These are phyloP conservation scores for Parastagonospora avenae DNA, from an alignment of 2,329 filamentous ascomycete genomes.

Conservation along the genomic window DNA sequence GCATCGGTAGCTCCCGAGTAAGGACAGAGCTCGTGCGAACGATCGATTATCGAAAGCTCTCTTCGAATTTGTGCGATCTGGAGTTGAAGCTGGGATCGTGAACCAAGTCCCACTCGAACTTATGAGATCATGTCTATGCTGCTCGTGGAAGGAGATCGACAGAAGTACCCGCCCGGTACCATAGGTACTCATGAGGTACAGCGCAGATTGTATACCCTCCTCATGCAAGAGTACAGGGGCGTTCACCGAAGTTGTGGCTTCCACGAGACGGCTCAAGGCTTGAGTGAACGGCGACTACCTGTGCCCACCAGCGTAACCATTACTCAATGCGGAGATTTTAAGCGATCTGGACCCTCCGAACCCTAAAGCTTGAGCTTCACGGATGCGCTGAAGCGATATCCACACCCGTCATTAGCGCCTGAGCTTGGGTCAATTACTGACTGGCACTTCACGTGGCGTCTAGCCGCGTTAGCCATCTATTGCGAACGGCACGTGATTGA, in stretches of 20 bases:
- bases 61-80: not conserved
- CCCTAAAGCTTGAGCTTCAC: constrained; percentile 12
- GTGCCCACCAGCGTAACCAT: constrained; percentile 5
- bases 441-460: constrained; percentile 14
- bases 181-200: not conserved
- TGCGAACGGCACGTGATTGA: constrained; percentile 31
- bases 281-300: constrained; percentile 20
- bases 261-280: constrained; percentile 25
- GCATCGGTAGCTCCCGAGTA: constrained; percentile 23
- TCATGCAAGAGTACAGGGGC: constrained; percentile 2
- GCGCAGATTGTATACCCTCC: not conserved
- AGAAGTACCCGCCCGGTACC: not conserved
- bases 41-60: not conserved
- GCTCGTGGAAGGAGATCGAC: too few relatives aligned
- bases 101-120: too few relatives aligned
- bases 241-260: constrained; percentile 15
- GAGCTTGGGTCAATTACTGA: constrained; percentile 9
- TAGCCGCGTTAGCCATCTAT: constrained; percentile 23
- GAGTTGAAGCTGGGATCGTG: not conserved
- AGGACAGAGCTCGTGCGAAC: not conserved
- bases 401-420: constrained; percentile 18
- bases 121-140: too few relatives aligned
- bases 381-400: constrained; percentile 15
- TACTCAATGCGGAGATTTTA: constrained; percentile 16
- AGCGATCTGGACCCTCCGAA: constrained; percentile 23